Conservation (phyloP, 106 monocot genomes). For the Acorus calamus region DNA sequence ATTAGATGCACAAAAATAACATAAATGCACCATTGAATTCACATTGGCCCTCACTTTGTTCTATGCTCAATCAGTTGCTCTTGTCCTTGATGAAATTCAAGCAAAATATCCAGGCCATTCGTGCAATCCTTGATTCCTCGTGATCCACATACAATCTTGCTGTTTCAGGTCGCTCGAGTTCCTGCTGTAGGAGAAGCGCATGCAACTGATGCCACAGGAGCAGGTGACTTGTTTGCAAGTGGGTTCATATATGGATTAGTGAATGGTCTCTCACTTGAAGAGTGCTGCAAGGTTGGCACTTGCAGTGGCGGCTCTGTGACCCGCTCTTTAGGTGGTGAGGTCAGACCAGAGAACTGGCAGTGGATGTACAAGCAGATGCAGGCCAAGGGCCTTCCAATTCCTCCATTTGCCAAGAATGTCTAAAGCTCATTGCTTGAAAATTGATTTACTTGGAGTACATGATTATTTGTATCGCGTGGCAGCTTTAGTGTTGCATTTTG, state of each 20-base stretch:
- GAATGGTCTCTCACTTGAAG: constrained; percentile 63
- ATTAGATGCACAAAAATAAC: too few species aligned
- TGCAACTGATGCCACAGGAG: constrained; percentile 75
- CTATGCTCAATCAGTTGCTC: too few species aligned
- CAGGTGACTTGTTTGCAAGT: constrained; percentile 88
- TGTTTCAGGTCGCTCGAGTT: constrained; percentile 47
- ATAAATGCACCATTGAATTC: too few species aligned
- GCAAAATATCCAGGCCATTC: too few species aligned
- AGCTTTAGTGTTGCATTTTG: too few species aligned
- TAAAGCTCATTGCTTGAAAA: too few species aligned
- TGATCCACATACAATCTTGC: too few species aligned
- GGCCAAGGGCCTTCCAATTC: constrained; percentile 42
- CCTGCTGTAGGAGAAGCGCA: constrained; percentile 40
- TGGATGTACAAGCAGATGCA: constrained; percentile 88
- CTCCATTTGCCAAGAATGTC: constrained; percentile 9
- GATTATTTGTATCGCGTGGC: too few species aligned
- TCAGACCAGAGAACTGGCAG: constrained; percentile 81
- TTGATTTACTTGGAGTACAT: too few species aligned
- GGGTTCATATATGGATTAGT: constrained; percentile 84
- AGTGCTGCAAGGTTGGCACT: constrained; percentile 73
- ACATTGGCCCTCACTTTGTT: too few species aligned
- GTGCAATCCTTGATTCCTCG: too few species aligned
- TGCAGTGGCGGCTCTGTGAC: constrained; percentile 77
- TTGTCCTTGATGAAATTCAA: too few species aligned
- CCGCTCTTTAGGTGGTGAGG: constrained; percentile 73